Evolutionary conservation across 371 early-diverging fungal genomes (phyloP), one percentile per base, ranked within the genome.

Genomic region (Mucor mucedo): DNA sequence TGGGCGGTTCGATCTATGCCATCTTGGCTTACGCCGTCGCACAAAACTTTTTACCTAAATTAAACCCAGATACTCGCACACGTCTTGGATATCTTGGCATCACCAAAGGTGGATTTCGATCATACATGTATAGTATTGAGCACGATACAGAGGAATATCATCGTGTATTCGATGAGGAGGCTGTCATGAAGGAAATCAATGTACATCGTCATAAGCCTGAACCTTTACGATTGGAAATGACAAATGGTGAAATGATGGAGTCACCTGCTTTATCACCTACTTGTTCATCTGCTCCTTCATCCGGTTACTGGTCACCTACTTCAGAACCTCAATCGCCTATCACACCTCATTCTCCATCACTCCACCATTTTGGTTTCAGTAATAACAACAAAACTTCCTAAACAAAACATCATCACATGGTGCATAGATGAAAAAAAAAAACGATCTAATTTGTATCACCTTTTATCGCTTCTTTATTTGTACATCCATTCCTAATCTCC

Each of bases 1-100:
- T 89, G 11, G 89, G 85, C 39, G 91, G 91, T 4, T 82, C 83
- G n/a, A 75, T 85, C n/a, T 89, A 87, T 68, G 86, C 91, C 0
- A 68, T 87, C 10, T 75, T 82, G 8, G 74, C 84, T 4, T 88
- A 83, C 54, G 80, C 74, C 60, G 68, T 80, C 29, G 78, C 77
- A 49, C 70, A 71, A 27, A 58, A 47, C 30, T 76, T 62, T 35
- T 55, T 82, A 39, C 80, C 80, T 8, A 45, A 59, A 14, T 44
- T 70, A 1, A 56, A 71, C 40, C 35, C 52, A 7, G 59, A 71
- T 5, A 50, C 40, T 33, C 58, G 56, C 16, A 73, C 73, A 41
- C 73, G 81, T 30, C 66, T 78, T 29, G 73, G 72, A 52, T 80
- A 83, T 60, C 39, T 76, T 52, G 75, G 74, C 27, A 60, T 76